Conservation (phyloP, 192 early-diverging fungal species). For the Spizellomyces sp. region DNA sequence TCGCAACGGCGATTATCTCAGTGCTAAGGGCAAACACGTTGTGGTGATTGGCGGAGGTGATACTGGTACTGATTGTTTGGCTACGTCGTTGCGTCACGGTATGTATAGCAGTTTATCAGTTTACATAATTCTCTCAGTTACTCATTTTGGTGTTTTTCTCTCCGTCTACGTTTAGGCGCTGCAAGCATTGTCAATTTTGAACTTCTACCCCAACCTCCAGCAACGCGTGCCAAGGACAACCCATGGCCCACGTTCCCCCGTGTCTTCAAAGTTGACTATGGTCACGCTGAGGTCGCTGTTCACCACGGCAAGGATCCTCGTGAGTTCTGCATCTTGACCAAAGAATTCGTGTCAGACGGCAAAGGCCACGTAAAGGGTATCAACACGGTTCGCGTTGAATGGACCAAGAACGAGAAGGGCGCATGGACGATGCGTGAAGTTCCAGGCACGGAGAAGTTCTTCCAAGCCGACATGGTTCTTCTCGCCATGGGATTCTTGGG, state of each 20-base stretch:
- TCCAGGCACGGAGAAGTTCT: constrained; percentile 79
- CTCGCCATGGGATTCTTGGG: constrained; percentile 96
- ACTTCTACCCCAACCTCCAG: constrained; percentile 92
- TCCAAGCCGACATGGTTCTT: constrained; percentile 88
- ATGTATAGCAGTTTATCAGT: constrained; percentile 47
- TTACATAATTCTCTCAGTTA: not conserved
- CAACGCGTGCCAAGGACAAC: constrained; percentile 80
- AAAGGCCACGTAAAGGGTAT: constrained; percentile 84
- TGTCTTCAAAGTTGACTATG: constrained; percentile 95
- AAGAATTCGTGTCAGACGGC: constrained; percentile 88
- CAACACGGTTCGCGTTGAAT: constrained; percentile 94
- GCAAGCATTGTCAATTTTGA: constrained; percentile 94
- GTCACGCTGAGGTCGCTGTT: constrained; percentile 87
- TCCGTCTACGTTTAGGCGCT: constrained; percentile 55
- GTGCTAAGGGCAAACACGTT: constrained; percentile 89
- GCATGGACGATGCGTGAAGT: constrained; percentile 89
- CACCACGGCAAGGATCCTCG: constrained; percentile 94
- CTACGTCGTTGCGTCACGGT: constrained; percentile 77
- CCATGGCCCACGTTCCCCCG: constrained; percentile 98
- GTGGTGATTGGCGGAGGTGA: constrained; percentile 99
- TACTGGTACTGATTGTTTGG: constrained; percentile 97
- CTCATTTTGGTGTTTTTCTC: not conserved
- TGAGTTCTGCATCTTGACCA: constrained; percentile 92
- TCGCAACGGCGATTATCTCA: constrained; percentile 73
- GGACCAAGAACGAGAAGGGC: constrained; percentile 79